A percentile compares a stretch with the other conserved stretches of the same genome.
phyloP scores from a whole-genome alignment of 768 basidiomycete genomes.

The Kwoniella bestiolae region DNA sequence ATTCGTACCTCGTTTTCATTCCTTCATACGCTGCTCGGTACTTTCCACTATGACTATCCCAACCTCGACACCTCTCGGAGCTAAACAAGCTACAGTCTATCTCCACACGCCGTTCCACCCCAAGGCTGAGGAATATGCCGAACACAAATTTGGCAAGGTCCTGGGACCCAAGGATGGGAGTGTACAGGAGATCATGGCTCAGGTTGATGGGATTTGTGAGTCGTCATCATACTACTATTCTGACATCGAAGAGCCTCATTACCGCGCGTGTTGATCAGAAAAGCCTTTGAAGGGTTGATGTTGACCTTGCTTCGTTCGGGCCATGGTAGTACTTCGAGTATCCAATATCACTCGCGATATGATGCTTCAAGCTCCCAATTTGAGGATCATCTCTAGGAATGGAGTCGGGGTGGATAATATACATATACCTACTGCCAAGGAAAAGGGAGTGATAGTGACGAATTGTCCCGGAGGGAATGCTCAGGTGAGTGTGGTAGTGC shows the following conservation, averaged over 20 bases:
- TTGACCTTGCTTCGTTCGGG: not conserved
- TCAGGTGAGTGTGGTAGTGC: conserved; percentile 32
- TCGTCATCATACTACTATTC: not conserved
- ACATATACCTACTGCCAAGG: conserved; percentile 36
- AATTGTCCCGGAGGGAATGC: conserved; percentile 53
- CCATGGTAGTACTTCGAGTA: conserved; percentile 35
- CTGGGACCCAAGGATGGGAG: conserved; percentile 29
- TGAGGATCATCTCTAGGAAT: conserved; percentile 42
- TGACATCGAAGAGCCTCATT: too few species aligned
- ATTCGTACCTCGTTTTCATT: too few species aligned
- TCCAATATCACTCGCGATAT: conserved; percentile 25
- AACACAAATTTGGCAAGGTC: conserved; percentile 33
- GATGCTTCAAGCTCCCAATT: conserved; percentile 27
- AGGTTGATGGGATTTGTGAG: conserved; percentile 48
- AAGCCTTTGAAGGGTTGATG: too few species aligned
- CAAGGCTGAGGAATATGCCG: conserved; percentile 44
- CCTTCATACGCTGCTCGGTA: too few species aligned
- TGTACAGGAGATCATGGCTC: conserved; percentile 33
- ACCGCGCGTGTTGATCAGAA: too few species aligned
- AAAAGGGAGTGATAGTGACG: conserved; percentile 41
- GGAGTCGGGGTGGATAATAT: conserved; percentile 49
- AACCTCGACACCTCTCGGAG: not conserved
- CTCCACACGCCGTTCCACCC: conserved; percentile 47
- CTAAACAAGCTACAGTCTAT: conserved; percentile 42
- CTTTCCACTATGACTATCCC: not conserved